Conservation (phyloP, 179 eudicot species). For the Beta macrorhiza region DNA sequence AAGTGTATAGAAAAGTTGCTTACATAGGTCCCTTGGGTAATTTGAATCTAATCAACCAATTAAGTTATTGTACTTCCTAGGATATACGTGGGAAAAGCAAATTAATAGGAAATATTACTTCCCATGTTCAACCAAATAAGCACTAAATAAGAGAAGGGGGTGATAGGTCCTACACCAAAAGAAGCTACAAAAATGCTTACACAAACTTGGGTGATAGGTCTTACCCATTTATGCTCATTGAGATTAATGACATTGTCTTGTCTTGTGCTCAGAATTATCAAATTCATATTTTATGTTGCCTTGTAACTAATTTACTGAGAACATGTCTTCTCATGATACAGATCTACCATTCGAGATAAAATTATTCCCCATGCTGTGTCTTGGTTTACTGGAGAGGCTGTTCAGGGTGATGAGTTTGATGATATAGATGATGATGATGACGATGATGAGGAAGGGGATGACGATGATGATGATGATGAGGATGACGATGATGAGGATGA, state of each 20-base stretch:
- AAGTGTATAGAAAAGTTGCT: too few relatives aligned
- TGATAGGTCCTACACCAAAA: too few relatives aligned
- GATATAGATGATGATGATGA: constrained; percentile 61
- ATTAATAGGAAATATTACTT: too few relatives aligned
- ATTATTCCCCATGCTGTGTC: constrained; percentile 94
- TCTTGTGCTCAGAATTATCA: neutral
- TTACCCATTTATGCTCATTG: too few relatives aligned
- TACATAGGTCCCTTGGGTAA: too few relatives aligned
- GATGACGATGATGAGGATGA: constrained; percentile 43
- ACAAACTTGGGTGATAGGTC: too few relatives aligned
- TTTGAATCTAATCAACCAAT: too few relatives aligned
- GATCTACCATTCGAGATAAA: constrained; percentile 82
- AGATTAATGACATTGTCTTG: neutral
- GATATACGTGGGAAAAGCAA: too few relatives aligned
- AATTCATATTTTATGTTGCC: neutral
- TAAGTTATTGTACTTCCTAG: too few relatives aligned
- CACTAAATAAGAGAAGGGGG: too few relatives aligned
- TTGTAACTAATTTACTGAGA: neutral
- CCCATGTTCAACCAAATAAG: too few relatives aligned
- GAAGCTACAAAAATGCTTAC: too few relatives aligned
- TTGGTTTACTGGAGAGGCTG: constrained; percentile 97
- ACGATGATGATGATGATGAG: constrained; percentile 45
- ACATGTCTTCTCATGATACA: constrained; percentile 32
- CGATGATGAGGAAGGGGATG: constrained; percentile 54
- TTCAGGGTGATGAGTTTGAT: constrained; percentile 65